Evolutionary conservation across 2,329 filamentous ascomycete species (phyloP).

Genomic region (Stagonosporopsis rhizophila): DNA sequence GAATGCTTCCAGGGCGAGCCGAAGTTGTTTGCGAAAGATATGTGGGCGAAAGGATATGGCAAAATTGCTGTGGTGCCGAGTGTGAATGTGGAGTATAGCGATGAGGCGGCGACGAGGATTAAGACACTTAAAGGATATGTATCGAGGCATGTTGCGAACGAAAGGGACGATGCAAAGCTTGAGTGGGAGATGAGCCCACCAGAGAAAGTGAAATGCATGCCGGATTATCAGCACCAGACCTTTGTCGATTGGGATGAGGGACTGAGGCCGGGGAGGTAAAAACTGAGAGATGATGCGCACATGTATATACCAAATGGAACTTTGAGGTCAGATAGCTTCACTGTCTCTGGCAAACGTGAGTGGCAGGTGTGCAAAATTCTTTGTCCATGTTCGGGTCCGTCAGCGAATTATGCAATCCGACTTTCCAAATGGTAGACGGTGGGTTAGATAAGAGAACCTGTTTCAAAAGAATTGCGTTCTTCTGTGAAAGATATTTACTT

Average conservation of each 20-base stretch:
- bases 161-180: conserved; percentile 47
- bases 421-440: too few relatives aligned
- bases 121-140: conserved; percentile 62
- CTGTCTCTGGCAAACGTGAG: too few relatives aligned
- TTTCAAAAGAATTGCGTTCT: too few relatives aligned
- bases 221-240: conserved; percentile 26
- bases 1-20: conserved; percentile 66
- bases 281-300: background rate
- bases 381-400: too few relatives aligned
- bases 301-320: too few relatives aligned
- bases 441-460: too few relatives aligned
- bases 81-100: conserved; percentile 63
- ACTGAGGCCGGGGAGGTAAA: background rate
- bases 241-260: conserved; percentile 23
- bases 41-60: conserved; percentile 52
- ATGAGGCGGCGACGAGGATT: conserved; percentile 54
- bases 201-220: conserved; percentile 58
- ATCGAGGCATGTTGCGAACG: conserved; percentile 42
- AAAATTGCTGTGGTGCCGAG: conserved; percentile 64
- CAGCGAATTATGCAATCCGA: too few relatives aligned
- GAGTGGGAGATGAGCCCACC: conserved; percentile 57
- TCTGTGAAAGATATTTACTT: too few relatives aligned
- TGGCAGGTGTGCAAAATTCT: too few relatives aligned
- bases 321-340: too few relatives aligned
- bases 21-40: conserved; percentile 63